A percentile compares a stretch with the other conserved stretches of the same genome.
These are phyloP conservation scores for Pseudotsuga menziesii DNA, from an alignment of 75 land plant species.

Conservation along the genomic window DNA sequence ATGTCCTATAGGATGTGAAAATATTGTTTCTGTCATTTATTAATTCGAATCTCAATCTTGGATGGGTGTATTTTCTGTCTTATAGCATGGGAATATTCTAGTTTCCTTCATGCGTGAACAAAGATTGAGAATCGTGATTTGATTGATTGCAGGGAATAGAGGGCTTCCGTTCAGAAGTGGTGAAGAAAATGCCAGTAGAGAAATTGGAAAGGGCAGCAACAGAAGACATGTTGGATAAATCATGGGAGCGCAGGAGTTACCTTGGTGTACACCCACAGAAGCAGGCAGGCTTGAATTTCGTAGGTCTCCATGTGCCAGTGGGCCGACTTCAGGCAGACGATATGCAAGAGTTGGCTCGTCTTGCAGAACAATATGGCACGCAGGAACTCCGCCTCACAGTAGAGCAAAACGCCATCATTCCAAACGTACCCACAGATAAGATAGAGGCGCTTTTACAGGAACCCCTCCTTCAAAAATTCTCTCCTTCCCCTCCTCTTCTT, in stretches of 20 bases:
- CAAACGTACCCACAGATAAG: slow-evolving; percentile 61
- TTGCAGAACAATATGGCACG: slow-evolving; percentile 87
- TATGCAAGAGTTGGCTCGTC: slow-evolving; percentile 88
- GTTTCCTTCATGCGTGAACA: no score
- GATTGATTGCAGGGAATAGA: slow-evolving; percentile 75
- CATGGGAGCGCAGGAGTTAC: slow-evolving; percentile 81
- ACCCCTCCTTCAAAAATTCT: slow-evolving; percentile 47
- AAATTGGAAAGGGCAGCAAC: slow-evolving; percentile 57
- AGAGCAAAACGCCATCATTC: slow-evolving; percentile 92
- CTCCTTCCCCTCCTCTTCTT: slow-evolving; percentile 65
- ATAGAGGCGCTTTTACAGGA: slow-evolving; percentile 50
- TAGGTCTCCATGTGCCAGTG: slow-evolving; percentile 92
- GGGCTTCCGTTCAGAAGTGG: slow-evolving; percentile 82
- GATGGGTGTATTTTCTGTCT: no score
- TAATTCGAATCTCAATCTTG: no score
- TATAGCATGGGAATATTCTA: no score
- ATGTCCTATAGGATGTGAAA: no score
- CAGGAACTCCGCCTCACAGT: slow-evolving; percentile 94
- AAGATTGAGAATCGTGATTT: background rate
- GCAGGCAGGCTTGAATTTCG: slow-evolving; percentile 74
- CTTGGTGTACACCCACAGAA: slow-evolving; percentile 94
- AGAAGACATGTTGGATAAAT: slow-evolving; percentile 58
- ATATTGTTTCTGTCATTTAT: no score
- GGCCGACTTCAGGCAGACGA: slow-evolving; percentile 90
- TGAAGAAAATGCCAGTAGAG: slow-evolving; percentile 64